Base-by-base conservation (phyloP, 2,329 filamentous ascomycete species). In the Penicillium sp. region DNA sequence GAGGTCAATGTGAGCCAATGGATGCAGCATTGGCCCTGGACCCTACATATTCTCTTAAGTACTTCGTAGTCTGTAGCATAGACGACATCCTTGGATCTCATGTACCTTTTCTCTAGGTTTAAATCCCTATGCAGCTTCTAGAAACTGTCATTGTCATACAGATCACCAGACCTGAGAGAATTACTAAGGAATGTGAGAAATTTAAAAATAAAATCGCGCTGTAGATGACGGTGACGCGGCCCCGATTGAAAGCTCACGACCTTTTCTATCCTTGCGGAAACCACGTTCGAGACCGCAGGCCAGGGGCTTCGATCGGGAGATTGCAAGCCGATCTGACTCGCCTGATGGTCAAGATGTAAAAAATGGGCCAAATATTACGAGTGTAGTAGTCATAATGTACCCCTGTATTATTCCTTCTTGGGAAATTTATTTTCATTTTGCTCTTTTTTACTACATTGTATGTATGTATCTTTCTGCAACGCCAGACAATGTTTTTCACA, bases 281-380 rank as follows among this genome's bases (percentile, higher is more conserved):
- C 63, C 63, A 65, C 63, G 63, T 65, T 64, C 47, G 49, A 64
- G 59, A 56, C 54, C 52, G 51, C 49, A 62, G 47, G 25, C n/a
- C 29, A 56, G 42, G 51, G 50, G 47, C 22, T 49, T 52, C 22
- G 27, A 57, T 50, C 60, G 55, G 60, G 53, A 46, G 55, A 54
- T 51, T 58, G 55, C 56, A 52, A 53, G 40, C 47, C 20, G 49
- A 57, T 51, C 48, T 49, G 48, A 49, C 14, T 37, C 8, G 15
- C 3, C 18, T 18, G 49, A 27, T 6, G 31, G 18, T 35, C 22
- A 23, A 23, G 11, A 22, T 47, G 23, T 37, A 52, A 22, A 18
- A 40, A 22, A 18, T 20, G 20, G 44, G 20, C 22, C 20, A 47
- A 20, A n/a, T 14, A 4, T 6, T 31, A 12, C 5, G 2, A 31